Evolutionary conservation across 1,284 basidiomycete species (phyloP).

Genomic region (Neolentinus lepideus): DNA sequence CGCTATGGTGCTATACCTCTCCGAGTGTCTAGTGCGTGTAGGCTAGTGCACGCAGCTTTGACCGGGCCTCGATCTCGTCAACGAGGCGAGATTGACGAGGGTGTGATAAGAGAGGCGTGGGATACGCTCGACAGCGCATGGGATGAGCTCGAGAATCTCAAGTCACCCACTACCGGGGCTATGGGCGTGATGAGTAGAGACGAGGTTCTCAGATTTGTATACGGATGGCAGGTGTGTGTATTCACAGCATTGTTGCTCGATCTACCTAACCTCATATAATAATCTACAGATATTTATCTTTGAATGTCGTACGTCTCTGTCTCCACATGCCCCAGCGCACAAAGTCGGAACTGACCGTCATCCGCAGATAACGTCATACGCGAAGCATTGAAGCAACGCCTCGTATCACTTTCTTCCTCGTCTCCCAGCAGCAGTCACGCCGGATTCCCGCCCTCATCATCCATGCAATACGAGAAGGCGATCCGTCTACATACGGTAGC

Average conservation of each 20-base stretch:
- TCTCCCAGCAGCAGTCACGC: conserved; percentile 14
- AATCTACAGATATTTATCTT: conserved; percentile 60
- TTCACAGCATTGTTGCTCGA: conserved; percentile 8
- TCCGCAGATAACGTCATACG: conserved; percentile 55
- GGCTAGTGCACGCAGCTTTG: conserved; percentile 66
- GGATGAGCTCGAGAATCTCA: conserved; percentile 71
- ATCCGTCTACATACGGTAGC: conserved; percentile 45
- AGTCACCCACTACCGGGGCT: conserved; percentile 27
- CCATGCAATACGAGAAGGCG: conserved; percentile 22
- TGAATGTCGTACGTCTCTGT: conserved; percentile 59
- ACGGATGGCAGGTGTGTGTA: conserved; percentile 58
- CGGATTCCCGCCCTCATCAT: conserved; percentile 7
- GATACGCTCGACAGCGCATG: conserved; percentile 72
- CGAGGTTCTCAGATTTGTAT: conserved; percentile 57
- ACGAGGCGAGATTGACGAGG: conserved; percentile 50
- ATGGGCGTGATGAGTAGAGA: conserved; percentile 27
- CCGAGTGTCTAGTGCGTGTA: conserved; percentile 63
- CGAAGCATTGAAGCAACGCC: conserved; percentile 53
- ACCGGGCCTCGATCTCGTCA: conserved; percentile 68
- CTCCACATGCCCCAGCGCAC: conserved; percentile 7
- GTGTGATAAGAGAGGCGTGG: conserved; percentile 69
- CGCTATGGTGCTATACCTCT: conserved; percentile 57
- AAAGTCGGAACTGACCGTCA: not conserved
- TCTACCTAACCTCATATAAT: conserved; percentile 10
- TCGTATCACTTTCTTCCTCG: conserved; percentile 15